Conservation (phyloP, 495 filamentous ascomycete genomes). For the Paragyromitra xinjiangensis region DNA sequence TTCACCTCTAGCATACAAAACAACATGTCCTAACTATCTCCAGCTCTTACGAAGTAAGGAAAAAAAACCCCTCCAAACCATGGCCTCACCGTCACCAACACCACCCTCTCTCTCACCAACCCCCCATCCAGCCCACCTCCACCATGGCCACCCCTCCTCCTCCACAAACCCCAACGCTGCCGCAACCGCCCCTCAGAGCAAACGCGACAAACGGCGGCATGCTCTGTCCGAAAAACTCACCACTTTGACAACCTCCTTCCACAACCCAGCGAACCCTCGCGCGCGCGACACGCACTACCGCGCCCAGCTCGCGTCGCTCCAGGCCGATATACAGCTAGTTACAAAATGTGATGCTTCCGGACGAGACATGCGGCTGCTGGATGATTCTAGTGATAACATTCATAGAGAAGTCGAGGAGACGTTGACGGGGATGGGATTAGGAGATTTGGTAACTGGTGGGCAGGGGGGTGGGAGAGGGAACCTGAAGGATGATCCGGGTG, state of each 20-base stretch:
- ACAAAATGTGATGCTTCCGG: constrained; percentile 81
- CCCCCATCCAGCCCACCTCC: constrained; percentile 40
- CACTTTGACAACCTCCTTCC: constrained; percentile 76
- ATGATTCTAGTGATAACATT: constrained; percentile 72
- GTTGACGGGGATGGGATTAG: constrained; percentile 62
- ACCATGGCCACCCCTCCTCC: constrained; percentile 27
- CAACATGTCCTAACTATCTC: constrained; percentile 16
- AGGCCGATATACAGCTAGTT: constrained; percentile 88
- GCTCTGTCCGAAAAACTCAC: constrained; percentile 77
- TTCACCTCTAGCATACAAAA: constrained; percentile 48
- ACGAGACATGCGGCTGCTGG: constrained; percentile 71
- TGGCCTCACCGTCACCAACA: constrained; percentile 51
- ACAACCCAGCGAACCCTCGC: constrained; percentile 61
- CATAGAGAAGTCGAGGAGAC: constrained; percentile 68
- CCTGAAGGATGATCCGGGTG: constrained; percentile 58
- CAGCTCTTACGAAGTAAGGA: background rate
- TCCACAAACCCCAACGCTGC: constrained; percentile 26
- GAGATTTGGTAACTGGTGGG: constrained; percentile 69
- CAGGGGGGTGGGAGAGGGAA: constrained; percentile 61
- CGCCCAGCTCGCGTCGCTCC: constrained; percentile 84
- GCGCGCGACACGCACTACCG: constrained; percentile 86
- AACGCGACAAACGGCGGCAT: constrained; percentile 88
- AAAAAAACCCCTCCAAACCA: constrained; percentile 35
- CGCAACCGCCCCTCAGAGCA: constrained; percentile 68
- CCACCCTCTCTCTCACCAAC: constrained; percentile 56